These are phyloP conservation scores for Parmelia sp. DNA, from an alignment of 495 filamentous ascomycete genomes.

Conservation along the genomic window DNA sequence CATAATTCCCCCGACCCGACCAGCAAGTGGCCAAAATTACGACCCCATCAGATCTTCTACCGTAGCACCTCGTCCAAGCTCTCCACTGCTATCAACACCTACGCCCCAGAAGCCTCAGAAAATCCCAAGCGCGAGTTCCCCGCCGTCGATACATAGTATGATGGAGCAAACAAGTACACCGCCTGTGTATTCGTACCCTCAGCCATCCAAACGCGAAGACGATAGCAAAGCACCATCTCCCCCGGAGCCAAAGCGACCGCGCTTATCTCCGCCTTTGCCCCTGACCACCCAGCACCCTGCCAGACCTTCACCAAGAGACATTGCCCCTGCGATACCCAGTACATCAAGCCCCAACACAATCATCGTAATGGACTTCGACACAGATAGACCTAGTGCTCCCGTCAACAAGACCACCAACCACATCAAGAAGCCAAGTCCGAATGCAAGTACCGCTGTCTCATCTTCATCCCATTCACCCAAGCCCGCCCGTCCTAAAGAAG, in stretches of 20 bases:
- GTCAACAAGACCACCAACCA: conserved; percentile 2
- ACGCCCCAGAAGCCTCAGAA: conserved; percentile 34
- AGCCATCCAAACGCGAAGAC: conserved; percentile 20
- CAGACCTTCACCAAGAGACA: conserved; percentile 20
- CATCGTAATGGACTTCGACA: conserved; percentile 18
- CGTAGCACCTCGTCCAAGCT: conserved; percentile 51
- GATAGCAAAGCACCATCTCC: conserved; percentile 25
- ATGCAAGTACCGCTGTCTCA: conserved; percentile 41
- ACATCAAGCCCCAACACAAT: not conserved
- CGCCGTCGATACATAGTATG: conserved; percentile 81
- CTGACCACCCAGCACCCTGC: conserved; percentile 26
- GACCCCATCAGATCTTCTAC: conserved; percentile 75
- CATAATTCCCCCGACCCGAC: conserved; percentile 35
- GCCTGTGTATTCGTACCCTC: conserved; percentile 32
- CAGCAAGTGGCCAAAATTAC: conserved; percentile 70
- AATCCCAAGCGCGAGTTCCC: conserved; percentile 62
- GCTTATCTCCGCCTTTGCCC: conserved; percentile 25
- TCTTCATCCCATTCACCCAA: conserved; percentile 58
- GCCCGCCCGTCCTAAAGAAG: conserved; percentile 46
- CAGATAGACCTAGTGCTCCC: conserved; percentile 19
- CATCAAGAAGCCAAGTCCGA: conserved; percentile 33
- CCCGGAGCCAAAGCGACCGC: conserved; percentile 35
- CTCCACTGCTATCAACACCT: conserved; percentile 38
- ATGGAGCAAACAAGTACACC: conserved; percentile 60
- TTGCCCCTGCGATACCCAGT: conserved; percentile 5